Percentiles rank a stretch among this genome's conserved stretches.
phyloP scores from a whole-genome alignment of 2,329 filamentous ascomycete species.

The Metarhizium humberi region DNA sequence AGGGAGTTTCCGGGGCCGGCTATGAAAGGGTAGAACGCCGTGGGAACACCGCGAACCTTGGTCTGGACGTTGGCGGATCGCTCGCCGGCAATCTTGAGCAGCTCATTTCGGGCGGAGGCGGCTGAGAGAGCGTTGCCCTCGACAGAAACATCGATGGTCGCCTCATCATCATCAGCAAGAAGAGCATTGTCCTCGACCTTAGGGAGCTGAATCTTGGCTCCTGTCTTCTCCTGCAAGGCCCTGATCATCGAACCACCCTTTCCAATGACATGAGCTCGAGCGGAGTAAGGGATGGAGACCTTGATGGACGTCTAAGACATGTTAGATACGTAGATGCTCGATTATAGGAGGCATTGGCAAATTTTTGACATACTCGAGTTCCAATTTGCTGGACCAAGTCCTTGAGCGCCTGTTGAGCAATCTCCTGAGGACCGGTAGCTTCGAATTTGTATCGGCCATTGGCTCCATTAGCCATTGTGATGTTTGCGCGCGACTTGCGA shows the following conservation, averaged over 20 bases:
- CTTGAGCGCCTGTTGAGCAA: slow-evolving; percentile 79
- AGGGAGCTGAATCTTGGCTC: slow-evolving; percentile 83
- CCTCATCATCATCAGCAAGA: slow-evolving; percentile 65
- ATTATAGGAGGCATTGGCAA: neutral
- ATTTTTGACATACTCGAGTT: slow-evolving; percentile 53
- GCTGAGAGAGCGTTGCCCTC: slow-evolving; percentile 88
- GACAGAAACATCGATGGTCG: slow-evolving; percentile 74
- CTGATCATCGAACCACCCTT: slow-evolving; percentile 86
- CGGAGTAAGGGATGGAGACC: slow-evolving; percentile 73
- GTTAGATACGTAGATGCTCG: slow-evolving; percentile 1
- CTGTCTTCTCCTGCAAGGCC: slow-evolving; percentile 78
- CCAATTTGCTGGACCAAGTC: slow-evolving; percentile 85
- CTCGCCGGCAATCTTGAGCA: slow-evolving; percentile 81
- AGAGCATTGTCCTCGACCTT: slow-evolving; percentile 57
- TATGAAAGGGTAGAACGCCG: slow-evolving; percentile 94
- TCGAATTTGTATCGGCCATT: slow-evolving; percentile 72
- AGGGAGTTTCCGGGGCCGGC: slow-evolving; percentile 66
- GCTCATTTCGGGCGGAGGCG: slow-evolving; percentile 72
- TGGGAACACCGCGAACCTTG: slow-evolving; percentile 73
- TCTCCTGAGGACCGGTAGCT: slow-evolving; percentile 73
- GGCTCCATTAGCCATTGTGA: slow-evolving; percentile 67
- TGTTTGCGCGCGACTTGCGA: slow-evolving; percentile 77
- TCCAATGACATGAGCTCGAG: slow-evolving; percentile 86
- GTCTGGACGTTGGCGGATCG: slow-evolving; percentile 73
- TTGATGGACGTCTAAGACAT: slow-evolving; percentile 44